These are phyloP conservation scores for Pestalotiopsis sp. DNA, from an alignment of 2,329 filamentous ascomycete species.

Conservation along the genomic window DNA sequence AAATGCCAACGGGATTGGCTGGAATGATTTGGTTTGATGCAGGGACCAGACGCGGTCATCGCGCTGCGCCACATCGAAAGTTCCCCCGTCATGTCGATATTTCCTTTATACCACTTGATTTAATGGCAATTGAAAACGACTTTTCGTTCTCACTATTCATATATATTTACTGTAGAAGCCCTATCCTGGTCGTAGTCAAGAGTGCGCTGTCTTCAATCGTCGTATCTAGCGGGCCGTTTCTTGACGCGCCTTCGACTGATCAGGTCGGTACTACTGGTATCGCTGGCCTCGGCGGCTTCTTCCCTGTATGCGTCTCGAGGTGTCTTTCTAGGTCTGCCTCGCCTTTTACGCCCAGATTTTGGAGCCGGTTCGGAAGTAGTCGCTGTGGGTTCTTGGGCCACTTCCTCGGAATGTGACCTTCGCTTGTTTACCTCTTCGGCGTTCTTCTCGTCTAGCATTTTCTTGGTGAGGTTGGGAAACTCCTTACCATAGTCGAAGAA, in stretches of 20 bases:
- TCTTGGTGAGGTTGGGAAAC: slow-evolving; percentile 64
- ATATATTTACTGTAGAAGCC: neutral
- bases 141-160: neutral
- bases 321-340: slow-evolving; percentile 13
- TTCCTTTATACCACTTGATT: neutral
- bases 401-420: slow-evolving; percentile 17
- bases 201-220: slow-evolving; percentile 22
- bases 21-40: slow-evolving; percentile 1
- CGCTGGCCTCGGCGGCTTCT: slow-evolving; percentile 19
- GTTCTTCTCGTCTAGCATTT: slow-evolving; percentile 48
- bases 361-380: too few species aligned
- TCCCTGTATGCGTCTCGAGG: slow-evolving; percentile 21
- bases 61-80: neutral
- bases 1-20: slow-evolving; percentile 4
- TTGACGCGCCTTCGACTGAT: slow-evolving; percentile 22
- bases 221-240: slow-evolving; percentile 30
- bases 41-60: neutral
- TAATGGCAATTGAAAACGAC: neutral
- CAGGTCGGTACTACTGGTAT: slow-evolving; percentile 20
- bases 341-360: slow-evolving; percentile 21
- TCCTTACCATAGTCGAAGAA: slow-evolving; percentile 81
- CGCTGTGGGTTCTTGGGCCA: slow-evolving; percentile 15
- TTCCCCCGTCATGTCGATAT: neutral
- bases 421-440: slow-evolving; percentile 14
- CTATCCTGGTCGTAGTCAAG: neutral